Evolutionary conservation across 2,329 filamentous ascomycete species (phyloP), one percentile per base, ranked within the genome.

Genomic region (Colletotrichum cuscutae): DNA sequence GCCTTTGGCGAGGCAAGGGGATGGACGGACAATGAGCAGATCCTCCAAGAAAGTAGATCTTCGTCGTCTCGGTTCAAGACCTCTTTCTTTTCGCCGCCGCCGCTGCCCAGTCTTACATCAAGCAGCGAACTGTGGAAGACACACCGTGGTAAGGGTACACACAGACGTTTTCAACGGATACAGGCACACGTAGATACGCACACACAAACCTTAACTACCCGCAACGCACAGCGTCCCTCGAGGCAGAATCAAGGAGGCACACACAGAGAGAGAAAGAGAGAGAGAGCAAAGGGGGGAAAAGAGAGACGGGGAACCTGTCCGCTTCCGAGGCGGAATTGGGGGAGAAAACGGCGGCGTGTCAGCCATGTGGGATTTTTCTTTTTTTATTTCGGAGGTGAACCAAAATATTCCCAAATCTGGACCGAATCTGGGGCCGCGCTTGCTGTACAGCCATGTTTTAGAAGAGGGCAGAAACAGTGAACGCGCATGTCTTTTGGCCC

Each of bases 381-480:
- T 35, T 49, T 54, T 35, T 8, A 11, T 9, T 26, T 35, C 6
- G 5, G 28, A 22, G n/a, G 42, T 46, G 35, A 42, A 46, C 42
- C 42, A 46, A 46, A n/a, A 9, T 46, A 46, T 46, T 46, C 42
- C 42, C 42, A 19, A n/a, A 46, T 46, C 42, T n/a, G 42, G 42
- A 19, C 42, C 42, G 42, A 28, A 32, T 35, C 30, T 60, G 15
- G 49, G 57, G 65, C 59, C 19, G 35, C 35, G 35, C 35, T 30
- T 62, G 53, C 46, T 53, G 57, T 57, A 57, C 68, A 57, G 57
- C 46, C 57, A 61, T 62, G 68, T 62, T 68, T 68, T 61, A 52
- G 63, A 62, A 49, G 28, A 66, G 63, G 32, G 35, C 63, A 62
- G 68, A 57, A 62, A 62, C 57, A 68, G 64, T 42, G 68, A 71